These are phyloP conservation scores for Nissolia schottii DNA, from an alignment of 306 rosid species.

Conservation along the genomic window DNA sequence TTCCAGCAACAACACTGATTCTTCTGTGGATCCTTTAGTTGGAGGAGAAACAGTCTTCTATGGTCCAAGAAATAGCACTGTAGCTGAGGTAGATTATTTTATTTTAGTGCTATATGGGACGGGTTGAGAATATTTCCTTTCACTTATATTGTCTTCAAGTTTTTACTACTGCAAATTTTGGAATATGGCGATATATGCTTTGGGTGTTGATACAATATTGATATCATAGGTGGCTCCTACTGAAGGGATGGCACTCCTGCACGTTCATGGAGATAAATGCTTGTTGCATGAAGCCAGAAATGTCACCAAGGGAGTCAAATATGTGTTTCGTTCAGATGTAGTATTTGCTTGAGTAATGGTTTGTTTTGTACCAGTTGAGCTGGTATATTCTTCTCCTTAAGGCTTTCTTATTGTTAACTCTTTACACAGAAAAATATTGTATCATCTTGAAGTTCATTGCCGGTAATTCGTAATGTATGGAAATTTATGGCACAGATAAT, in stretches of 20 bases:
- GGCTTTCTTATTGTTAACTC: constrained; percentile 9
- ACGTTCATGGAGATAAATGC: constrained; percentile 85
- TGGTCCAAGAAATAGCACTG: constrained; percentile 66
- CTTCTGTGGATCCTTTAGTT: constrained; percentile 52
- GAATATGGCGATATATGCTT: constrained; percentile 25
- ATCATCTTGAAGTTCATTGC: not conserved
- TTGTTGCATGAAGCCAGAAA: constrained; percentile 93
- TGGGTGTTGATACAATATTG: constrained; percentile 16
- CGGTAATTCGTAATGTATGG: not conserved
- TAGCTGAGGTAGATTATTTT: constrained; percentile 62
- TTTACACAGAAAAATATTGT: not conserved
- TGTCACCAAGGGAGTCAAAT: constrained; percentile 74
- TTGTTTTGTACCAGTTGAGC: not conserved
- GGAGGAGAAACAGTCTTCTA: constrained; percentile 97
- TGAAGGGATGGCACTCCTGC: constrained; percentile 94
- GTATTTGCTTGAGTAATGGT: constrained; percentile 57
- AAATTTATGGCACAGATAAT: not conserved
- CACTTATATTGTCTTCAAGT: not conserved
- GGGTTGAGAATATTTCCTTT: not conserved
- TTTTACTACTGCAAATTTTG: not conserved
- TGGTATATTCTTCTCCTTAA: constrained; percentile 19
- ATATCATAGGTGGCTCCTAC: constrained; percentile 66
- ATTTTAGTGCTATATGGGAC: not conserved
- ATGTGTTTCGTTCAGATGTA: constrained; percentile 83
- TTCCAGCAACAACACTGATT: constrained; percentile 25